A percentile compares a stretch with the other conserved stretches of the same genome.
phyloP scores from a whole-genome alignment of 352 stramenopile species.

The Globisporangium cederbergense region DNA sequence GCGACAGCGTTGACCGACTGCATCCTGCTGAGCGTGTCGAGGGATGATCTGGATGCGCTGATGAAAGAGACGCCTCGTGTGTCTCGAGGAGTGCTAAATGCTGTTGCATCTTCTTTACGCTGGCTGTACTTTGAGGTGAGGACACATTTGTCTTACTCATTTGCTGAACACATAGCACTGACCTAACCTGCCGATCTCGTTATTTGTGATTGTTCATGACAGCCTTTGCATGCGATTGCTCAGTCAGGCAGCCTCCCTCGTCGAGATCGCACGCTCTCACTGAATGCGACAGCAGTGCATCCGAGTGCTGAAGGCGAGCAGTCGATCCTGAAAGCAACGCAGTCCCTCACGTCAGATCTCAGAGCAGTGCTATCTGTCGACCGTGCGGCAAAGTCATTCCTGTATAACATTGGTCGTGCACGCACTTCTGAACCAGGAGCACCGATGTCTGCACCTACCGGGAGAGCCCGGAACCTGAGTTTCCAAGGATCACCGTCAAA shows the following conservation, averaged over 20 bases:
- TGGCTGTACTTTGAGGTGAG: slow-evolving; percentile 76
- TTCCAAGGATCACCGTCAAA: slow-evolving; percentile 23
- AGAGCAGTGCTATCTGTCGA: slow-evolving; percentile 69
- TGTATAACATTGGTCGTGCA: slow-evolving; percentile 64
- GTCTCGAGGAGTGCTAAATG: slow-evolving; percentile 74
- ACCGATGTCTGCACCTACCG: slow-evolving; percentile 30
- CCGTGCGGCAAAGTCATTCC: slow-evolving; percentile 63
- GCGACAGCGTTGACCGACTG: slow-evolving; percentile 67
- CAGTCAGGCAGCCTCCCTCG: slow-evolving; percentile 62
- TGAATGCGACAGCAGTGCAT: slow-evolving; percentile 22
- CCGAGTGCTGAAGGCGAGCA: slow-evolving; percentile 22
- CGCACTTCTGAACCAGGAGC: slow-evolving; percentile 27
- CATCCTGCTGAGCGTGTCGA: slow-evolving; percentile 69
- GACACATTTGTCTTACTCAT: neutral
- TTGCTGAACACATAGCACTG: neutral
- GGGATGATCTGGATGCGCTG: slow-evolving; percentile 60
- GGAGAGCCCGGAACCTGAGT: slow-evolving; percentile 39
- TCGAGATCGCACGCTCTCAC: slow-evolving; percentile 38
- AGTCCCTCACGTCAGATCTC: slow-evolving; percentile 59
- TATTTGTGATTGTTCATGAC: neutral
- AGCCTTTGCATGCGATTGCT: slow-evolving; percentile 62
- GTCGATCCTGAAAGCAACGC: slow-evolving; percentile 45
- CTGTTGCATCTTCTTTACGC: slow-evolving; percentile 67
- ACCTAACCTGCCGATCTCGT: neutral
- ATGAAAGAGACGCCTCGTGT: slow-evolving; percentile 72